Conservation (phyloP, 2,329 filamentous ascomycete species). For the Sclerotiophoma versabilis region DNA sequence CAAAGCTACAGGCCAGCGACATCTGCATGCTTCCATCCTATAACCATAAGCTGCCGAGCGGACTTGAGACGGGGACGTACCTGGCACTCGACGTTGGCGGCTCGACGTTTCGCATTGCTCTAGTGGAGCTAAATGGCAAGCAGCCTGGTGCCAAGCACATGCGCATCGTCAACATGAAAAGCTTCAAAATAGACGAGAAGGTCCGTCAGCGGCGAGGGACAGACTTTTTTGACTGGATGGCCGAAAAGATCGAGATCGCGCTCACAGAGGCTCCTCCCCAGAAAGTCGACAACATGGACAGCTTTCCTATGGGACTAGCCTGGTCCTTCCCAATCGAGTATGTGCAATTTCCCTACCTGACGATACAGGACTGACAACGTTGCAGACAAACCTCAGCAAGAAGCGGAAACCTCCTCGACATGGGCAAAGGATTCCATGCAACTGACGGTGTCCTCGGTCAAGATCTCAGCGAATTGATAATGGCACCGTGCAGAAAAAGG, state of each 20-base stretch:
- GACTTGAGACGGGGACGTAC: conserved; percentile 65
- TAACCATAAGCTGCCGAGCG: conserved; percentile 66
- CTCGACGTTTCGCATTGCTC: conserved; percentile 69
- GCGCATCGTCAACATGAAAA: conserved; percentile 62
- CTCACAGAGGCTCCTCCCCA: conserved; percentile 52
- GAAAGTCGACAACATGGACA: conserved; percentile 47
- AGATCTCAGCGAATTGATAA: conserved; percentile 67
- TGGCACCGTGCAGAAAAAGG: conserved; percentile 62
- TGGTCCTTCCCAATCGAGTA: conserved; percentile 72
- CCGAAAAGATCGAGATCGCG: conserved; percentile 63
- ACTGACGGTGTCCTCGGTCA: conserved; percentile 65
- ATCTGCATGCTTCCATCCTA: conserved; percentile 72
- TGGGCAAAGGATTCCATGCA: conserved; percentile 71
- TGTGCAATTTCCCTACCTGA: conserved; percentile 21
- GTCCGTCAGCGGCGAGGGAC: conserved; percentile 63
- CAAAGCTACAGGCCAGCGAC: conserved; percentile 62
- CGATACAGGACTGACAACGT: conserved; percentile 21
- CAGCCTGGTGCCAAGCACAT: conserved; percentile 55
- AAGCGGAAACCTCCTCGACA: conserved; percentile 64
- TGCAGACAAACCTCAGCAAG: conserved; percentile 64
- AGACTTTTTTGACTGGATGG: conserved; percentile 73
- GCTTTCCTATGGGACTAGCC: conserved; percentile 66
- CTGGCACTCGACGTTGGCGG: conserved; percentile 70
- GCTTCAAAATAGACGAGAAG: conserved; percentile 63
- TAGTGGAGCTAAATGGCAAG: conserved; percentile 63